phyloP scores from a whole-genome alignment of 345 rosid genomes.

The Salix caprea region DNA sequence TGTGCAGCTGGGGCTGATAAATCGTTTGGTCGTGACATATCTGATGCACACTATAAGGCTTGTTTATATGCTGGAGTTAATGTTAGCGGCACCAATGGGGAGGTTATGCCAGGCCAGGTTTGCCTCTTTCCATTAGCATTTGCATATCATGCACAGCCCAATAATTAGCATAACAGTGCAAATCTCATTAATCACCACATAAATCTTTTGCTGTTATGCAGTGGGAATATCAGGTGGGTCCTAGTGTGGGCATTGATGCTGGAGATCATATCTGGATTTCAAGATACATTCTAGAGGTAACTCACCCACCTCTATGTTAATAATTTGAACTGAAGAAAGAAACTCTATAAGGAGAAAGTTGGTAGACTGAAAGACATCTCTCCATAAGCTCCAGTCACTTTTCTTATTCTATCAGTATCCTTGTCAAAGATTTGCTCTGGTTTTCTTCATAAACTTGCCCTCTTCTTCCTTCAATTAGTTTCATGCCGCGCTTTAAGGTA shows the following conservation, averaged over 20 bases:
- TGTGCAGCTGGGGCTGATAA: slow-evolving; percentile 98
- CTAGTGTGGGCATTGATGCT: slow-evolving; percentile 94
- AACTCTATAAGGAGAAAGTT: not conserved
- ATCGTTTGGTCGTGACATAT: slow-evolving; percentile 91
- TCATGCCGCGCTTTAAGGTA: not conserved
- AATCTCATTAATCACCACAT: slow-evolving; percentile 2
- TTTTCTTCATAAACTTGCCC: not conserved
- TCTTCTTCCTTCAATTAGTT: not conserved
- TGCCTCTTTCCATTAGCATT: not conserved
- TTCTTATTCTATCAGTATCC: not conserved
- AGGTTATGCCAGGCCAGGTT: slow-evolving; percentile 99
- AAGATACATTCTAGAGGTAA: slow-evolving; percentile 96
- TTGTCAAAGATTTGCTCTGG: not conserved
- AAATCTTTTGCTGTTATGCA: slow-evolving; percentile 25
- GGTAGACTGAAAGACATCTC: not conserved
- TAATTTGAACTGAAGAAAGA: not conserved
- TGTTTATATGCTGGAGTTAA: slow-evolving; percentile 93
- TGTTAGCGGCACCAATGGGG: slow-evolving; percentile 93
- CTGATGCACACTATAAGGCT: slow-evolving; percentile 98
- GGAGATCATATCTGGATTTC: slow-evolving; percentile 93
- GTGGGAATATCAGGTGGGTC: slow-evolving; percentile 99
- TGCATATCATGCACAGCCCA: not conserved
- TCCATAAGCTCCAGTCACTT: not conserved
- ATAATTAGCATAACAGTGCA: not conserved
- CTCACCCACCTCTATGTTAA: not conserved